Conservation (phyloP, 2,329 filamentous ascomycete species). For the Myriosclerotinia curreyana region DNA sequence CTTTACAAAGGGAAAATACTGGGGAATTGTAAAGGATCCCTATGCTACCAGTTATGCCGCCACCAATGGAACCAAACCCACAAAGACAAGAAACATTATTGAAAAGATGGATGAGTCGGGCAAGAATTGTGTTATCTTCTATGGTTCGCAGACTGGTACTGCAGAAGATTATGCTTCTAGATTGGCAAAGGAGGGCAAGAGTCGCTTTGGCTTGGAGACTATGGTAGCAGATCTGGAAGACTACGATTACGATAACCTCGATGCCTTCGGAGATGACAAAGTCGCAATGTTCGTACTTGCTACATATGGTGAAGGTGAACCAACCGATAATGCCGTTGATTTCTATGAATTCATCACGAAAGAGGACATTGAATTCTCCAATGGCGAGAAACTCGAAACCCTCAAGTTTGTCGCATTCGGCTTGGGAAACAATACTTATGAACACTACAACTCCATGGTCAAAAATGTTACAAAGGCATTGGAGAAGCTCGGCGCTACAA, state of each 20-base stretch:
- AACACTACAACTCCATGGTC: slow-evolving; percentile 99
- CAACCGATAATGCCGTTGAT: slow-evolving; percentile 97
- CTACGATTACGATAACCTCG: slow-evolving; percentile 93
- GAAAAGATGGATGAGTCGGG: slow-evolving; percentile 93
- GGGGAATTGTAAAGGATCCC: slow-evolving; percentile 84
- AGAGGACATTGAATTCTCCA: slow-evolving; percentile 78
- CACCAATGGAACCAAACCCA: slow-evolving; percentile 68
- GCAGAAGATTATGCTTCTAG: slow-evolving; percentile 97
- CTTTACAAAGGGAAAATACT: slow-evolving; percentile 96
- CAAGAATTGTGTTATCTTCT: slow-evolving; percentile 98
- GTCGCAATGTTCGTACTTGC: slow-evolving; percentile 92
- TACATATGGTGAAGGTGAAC: slow-evolving; percentile 97
- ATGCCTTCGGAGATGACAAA: slow-evolving; percentile 84
- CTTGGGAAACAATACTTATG: slow-evolving; percentile 98
- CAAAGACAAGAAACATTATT: slow-evolving; percentile 85
- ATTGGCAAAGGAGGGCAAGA: slow-evolving; percentile 94
- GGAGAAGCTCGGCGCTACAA: slow-evolving; percentile 74
- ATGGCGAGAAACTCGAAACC: slow-evolving; percentile 68
- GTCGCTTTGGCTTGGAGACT: slow-evolving; percentile 91
- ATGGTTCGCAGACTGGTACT: slow-evolving; percentile 96
- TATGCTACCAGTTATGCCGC: slow-evolving; percentile 74
- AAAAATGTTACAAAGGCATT: slow-evolving; percentile 83
- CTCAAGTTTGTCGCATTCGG: slow-evolving; percentile 95
- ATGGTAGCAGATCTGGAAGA: slow-evolving; percentile 99
- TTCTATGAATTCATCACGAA: slow-evolving; percentile 94